Evolutionary conservation across 2,329 filamentous ascomycete species (phyloP).

Genomic region (Didymella pomorum): DNA sequence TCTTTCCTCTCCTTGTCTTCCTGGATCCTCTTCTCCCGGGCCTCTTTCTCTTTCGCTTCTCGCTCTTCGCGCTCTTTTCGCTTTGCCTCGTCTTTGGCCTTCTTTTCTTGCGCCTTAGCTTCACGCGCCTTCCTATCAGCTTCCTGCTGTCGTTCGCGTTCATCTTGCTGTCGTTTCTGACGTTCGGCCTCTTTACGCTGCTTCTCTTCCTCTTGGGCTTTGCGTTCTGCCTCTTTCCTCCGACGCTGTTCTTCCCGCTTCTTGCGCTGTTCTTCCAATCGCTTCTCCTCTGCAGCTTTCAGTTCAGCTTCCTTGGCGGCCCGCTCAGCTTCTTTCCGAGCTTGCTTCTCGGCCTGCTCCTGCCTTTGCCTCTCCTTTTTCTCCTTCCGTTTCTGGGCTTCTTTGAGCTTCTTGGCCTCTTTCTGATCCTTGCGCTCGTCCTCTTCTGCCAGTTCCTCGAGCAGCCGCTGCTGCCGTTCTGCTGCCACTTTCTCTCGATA

Average conservation of each 20-base stretch:
- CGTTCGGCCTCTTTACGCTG: conserved; percentile 85
- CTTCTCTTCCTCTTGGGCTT: conserved; percentile 88
- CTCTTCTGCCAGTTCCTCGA: conserved; percentile 92
- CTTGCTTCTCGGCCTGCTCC: conserved; percentile 88
- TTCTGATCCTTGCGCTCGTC: conserved; percentile 76
- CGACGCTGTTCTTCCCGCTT: conserved; percentile 90
- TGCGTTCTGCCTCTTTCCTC: conserved; percentile 90
- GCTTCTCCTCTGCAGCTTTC: conserved; percentile 78
- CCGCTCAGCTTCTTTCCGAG: conserved; percentile 85
- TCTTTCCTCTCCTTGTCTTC: conserved; percentile 67
- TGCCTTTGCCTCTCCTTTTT: conserved; percentile 90
- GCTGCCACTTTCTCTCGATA: conserved; percentile 96
- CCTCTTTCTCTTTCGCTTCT: conserved; percentile 74
- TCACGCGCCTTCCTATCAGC: conserved; percentile 84
- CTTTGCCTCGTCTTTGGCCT: conserved; percentile 72
- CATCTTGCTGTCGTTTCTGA: conserved; percentile 79
- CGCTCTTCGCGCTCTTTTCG: conserved; percentile 76
- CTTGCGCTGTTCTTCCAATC: conserved; percentile 78
- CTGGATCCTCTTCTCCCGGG: conserved; percentile 70
- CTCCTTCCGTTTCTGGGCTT: conserved; percentile 94
- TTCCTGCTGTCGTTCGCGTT: conserved; percentile 85
- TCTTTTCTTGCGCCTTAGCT: conserved; percentile 82
- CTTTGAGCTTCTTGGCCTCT: conserved; percentile 91
- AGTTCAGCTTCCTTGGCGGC: conserved; percentile 83
- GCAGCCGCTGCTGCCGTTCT: conserved; percentile 87